Conservation (phyloP, 106 monocot genomes). For the Dactylorhiza incarnata region DNA sequence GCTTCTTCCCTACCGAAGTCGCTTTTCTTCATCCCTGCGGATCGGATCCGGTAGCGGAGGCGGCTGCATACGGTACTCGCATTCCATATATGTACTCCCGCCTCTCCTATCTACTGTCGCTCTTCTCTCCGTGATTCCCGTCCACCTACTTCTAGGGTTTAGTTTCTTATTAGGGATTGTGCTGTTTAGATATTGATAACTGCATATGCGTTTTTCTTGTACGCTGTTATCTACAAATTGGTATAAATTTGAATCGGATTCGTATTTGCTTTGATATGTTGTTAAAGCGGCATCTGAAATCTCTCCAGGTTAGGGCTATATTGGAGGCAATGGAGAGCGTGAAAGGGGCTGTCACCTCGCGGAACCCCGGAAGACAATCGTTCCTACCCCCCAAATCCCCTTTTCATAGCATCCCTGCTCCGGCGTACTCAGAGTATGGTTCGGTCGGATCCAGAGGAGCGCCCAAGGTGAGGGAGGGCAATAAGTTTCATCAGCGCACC, state of each 20-base stretch:
- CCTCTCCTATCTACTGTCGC: not conserved
- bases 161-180: too few species aligned
- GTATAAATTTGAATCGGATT: not conserved
- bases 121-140: not conserved
- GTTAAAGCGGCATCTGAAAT: not conserved
- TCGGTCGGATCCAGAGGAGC: constrained; percentile 28
- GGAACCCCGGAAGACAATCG: constrained; percentile 52
- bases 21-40: not conserved
- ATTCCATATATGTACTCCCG: not conserved
- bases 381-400: constrained; percentile 65
- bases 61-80: not conserved
- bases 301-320: not conserved
- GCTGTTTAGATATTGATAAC: not conserved
- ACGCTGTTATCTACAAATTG: not conserved
- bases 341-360: constrained; percentile 22
- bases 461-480: constrained; percentile 25
- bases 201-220: not conserved
- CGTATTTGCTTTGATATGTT: not conserved
- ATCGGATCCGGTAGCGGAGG: not conserved
- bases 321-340: constrained; percentile 30
- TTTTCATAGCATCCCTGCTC: constrained; percentile 24
- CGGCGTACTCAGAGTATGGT: constrained; percentile 31
- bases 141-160: not conserved
- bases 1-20: too few species aligned
- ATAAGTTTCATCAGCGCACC: constrained; percentile 56